Base-by-base conservation (phyloP, 495 filamentous ascomycete species). In the Opeltia flavorubescens region DNA sequence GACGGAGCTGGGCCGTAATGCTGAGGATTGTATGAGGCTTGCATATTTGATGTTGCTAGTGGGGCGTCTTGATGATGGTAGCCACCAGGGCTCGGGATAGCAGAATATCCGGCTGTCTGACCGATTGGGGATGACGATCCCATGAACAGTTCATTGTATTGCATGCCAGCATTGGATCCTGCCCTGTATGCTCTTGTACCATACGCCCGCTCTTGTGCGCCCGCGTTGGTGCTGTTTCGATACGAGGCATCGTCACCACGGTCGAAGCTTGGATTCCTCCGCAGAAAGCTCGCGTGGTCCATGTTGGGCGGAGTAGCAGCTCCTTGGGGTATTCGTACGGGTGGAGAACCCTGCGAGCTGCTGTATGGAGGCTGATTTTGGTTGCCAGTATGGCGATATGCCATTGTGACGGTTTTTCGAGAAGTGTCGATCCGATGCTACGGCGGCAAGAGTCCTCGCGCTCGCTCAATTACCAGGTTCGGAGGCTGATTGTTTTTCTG, bases 21-120 rank as follows among this genome's bases (percentile, higher is more conserved):
- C 61, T 88, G 85, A 1, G 89, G 88, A 53, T 94, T 93, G 62
- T 95, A 95, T 1, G 76, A 65, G 12, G 70, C 61, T 40, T 76
- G 78, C 15, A 65, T 67, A 26, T 72, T 66, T 27, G 73, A 68
- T 8, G 67, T 51, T 21, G 38, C 12, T 35, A 58, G 43, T 42
- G 47, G 58, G 61, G 50, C 66, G 60, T 54, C 56, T 62, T 58
- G 62, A 65, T 63, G 67, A 62, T 71, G 68, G 61, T 62, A 61
- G 52, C 53, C 62, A 59, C 58, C 51, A 2, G 38, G 38, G 3
- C 38, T 41, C 66, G 50, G 45, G 66, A 62, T 53, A 54, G 52
- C 50, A 56, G 48, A 60, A 48, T 55, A 53, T 52, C 21, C 49
- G 40, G 23, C 46, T 40, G 12, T 42, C 31, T 41, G 51, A 49